Conservation (phyloP, 768 basidiomycete species). For the Tylopilus subfusipes region DNA sequence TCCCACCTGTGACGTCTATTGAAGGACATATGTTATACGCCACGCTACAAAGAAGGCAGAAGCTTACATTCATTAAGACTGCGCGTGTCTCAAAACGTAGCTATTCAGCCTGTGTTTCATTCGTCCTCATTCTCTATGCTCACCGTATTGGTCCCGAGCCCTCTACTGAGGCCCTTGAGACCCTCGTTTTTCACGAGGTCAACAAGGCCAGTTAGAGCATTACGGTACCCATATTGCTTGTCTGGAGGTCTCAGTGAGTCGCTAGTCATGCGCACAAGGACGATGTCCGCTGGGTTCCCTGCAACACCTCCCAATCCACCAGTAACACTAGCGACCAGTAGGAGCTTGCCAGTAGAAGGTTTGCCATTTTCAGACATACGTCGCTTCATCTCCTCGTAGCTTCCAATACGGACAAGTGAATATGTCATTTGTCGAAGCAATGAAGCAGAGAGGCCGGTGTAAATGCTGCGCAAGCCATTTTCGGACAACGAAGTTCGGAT, state of each 20-base stretch:
- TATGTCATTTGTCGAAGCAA: constrained; percentile 90
- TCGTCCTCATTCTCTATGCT: constrained; percentile 19
- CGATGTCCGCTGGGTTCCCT: constrained; percentile 77
- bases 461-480: constrained; percentile 71
- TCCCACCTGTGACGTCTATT: constrained; percentile 74
- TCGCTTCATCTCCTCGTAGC: constrained; percentile 74
- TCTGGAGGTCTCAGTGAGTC: constrained; percentile 74
- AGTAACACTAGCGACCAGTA: constrained; percentile 64
- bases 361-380: constrained; percentile 47
- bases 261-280: constrained; percentile 85
- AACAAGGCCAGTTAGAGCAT: constrained; percentile 72
- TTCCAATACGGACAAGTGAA: constrained; percentile 79
- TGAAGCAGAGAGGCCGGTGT: constrained; percentile 79
- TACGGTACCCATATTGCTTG: constrained; percentile 71
- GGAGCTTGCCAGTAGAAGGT: constrained; percentile 52
- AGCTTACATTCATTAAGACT: constrained; percentile 69
- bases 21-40: constrained; percentile 4
- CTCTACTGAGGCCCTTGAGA: constrained; percentile 61
- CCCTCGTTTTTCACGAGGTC: constrained; percentile 69
- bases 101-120: constrained; percentile 7
- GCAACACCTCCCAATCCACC: constrained; percentile 81
- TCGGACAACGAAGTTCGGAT: constrained; percentile 61
- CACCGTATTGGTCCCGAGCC: constrained; percentile 76
- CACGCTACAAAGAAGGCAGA: not conserved
- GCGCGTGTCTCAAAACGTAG: constrained; percentile 47